Conservation (phyloP, 2,329 filamentous ascomycete species). For the Cladosporium cucumerinum region DNA sequence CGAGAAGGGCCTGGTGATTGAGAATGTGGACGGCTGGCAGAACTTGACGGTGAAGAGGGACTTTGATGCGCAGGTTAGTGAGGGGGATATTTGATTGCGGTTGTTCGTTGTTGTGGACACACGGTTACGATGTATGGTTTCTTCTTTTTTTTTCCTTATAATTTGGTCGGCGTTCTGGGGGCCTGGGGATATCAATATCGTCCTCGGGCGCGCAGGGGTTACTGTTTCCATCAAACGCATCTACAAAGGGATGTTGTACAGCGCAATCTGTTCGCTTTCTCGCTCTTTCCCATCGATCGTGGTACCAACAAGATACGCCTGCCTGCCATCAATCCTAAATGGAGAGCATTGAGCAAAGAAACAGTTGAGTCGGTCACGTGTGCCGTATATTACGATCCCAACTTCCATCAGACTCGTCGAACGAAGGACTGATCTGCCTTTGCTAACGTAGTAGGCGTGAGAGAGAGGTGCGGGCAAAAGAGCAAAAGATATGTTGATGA, state of each 20-base stretch:
- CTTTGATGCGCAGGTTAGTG: constrained; percentile 6
- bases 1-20: constrained; percentile 81
- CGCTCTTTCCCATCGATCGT: neutral
- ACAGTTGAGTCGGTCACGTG: no score
- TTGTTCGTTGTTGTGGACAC: neutral
- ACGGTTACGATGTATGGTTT: neutral
- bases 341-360: no score
- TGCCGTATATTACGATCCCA: no score
- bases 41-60: constrained; percentile 50
- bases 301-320: neutral
- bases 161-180: no score
- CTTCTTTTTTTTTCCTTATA: neutral
- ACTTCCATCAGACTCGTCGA: neutral
- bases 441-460: neutral
- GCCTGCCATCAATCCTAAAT: no score
- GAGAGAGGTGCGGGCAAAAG: neutral
- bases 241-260: neutral
- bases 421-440: neutral
- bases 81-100: constrained; percentile 6
- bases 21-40: constrained; percentile 54
- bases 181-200: no score
- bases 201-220: neutral
- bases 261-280: neutral
- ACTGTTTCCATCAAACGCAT: neutral
- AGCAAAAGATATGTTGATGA: constrained; percentile 24